These are phyloP conservation scores for Yamadazyma aaseri DNA, from an alignment of 1,139 yeast genomes.

Conservation along the genomic window DNA sequence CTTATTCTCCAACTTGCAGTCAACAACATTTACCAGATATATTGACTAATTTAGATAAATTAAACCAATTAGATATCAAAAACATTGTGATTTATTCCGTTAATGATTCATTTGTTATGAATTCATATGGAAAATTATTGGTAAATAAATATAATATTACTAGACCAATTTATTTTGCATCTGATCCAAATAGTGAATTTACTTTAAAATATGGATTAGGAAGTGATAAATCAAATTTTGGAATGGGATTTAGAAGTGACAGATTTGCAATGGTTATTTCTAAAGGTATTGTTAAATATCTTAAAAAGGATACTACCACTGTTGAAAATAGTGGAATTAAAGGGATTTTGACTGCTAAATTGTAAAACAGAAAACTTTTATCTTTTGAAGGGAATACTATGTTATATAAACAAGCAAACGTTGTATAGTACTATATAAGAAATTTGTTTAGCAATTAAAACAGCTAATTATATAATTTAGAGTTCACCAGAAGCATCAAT, in stretches of 20 bases:
- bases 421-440: neutral
- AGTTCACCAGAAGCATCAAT: slow-evolving; percentile 87
- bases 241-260: slow-evolving; percentile 65
- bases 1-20: slow-evolving; percentile 90
- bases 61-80: slow-evolving; percentile 26
- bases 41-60: slow-evolving; percentile 48
- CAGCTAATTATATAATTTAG: slow-evolving; percentile 25
- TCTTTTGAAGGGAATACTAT: no score
- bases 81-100: slow-evolving; percentile 17
- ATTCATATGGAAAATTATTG: slow-evolving; percentile 35
- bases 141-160: slow-evolving; percentile 13
- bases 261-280: slow-evolving; percentile 69
- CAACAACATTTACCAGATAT: slow-evolving; percentile 79
- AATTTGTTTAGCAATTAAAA: no score
- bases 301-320: slow-evolving; percentile 12
- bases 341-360: slow-evolving; percentile 68
- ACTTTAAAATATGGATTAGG: slow-evolving; percentile 48
- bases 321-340: slow-evolving; percentile 56
- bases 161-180: slow-evolving; percentile 56
- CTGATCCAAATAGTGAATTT: slow-evolving; percentile 68
- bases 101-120: slow-evolving; percentile 17
- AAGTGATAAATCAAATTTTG: slow-evolving; percentile 37
- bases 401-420: no score
- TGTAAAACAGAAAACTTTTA: slow-evolving; percentile 20
- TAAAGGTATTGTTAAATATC: slow-evolving; percentile 12